phyloP scores from a whole-genome alignment of 139 green algal species.

The Chlamydomonas eustigma region DNA sequence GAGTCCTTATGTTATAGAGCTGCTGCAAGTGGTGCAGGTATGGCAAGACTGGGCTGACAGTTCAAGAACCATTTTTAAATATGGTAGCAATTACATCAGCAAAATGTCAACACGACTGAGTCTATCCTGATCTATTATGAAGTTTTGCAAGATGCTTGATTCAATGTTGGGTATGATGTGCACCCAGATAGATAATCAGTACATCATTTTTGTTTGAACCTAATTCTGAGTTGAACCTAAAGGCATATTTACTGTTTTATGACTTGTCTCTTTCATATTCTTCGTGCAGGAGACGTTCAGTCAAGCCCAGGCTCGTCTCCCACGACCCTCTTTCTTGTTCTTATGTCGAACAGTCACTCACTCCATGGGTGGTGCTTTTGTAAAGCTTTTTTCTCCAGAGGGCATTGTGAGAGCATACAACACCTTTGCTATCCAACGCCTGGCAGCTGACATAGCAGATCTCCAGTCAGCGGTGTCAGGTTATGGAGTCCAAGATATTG shows the following conservation, averaged over 20 bases:
- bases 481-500: slow-evolving; percentile 11
- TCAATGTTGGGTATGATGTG: too few relatives aligned
- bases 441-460: slow-evolving; percentile 47
- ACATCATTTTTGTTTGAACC: too few relatives aligned
- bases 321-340: slow-evolving; percentile 28
- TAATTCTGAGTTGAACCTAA: too few relatives aligned
- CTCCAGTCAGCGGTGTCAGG: slow-evolving; percentile 33
- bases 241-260: too few relatives aligned
- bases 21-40: slow-evolving; percentile 52
- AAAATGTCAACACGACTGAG: too few relatives aligned
- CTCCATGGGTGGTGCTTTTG: slow-evolving; percentile 36
- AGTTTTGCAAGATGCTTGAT: too few relatives aligned
- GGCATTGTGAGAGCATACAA: slow-evolving; percentile 56
- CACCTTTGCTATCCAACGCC: slow-evolving; percentile 54
- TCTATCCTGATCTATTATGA: too few relatives aligned
- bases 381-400: slow-evolving; percentile 43
- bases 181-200: too few relatives aligned
- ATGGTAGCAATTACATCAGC: too few relatives aligned
- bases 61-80: too few relatives aligned
- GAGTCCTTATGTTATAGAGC: slow-evolving; percentile 40
- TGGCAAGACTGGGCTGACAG: too few relatives aligned
- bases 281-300: slow-evolving; percentile 38
- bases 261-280: neutral
- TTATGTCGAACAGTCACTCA: slow-evolving; percentile 37
- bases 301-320: slow-evolving; percentile 28